Base-by-base conservation (phyloP, 1,284 basidiomycete genomes). In the Ceratobasidium sp. region DNA sequence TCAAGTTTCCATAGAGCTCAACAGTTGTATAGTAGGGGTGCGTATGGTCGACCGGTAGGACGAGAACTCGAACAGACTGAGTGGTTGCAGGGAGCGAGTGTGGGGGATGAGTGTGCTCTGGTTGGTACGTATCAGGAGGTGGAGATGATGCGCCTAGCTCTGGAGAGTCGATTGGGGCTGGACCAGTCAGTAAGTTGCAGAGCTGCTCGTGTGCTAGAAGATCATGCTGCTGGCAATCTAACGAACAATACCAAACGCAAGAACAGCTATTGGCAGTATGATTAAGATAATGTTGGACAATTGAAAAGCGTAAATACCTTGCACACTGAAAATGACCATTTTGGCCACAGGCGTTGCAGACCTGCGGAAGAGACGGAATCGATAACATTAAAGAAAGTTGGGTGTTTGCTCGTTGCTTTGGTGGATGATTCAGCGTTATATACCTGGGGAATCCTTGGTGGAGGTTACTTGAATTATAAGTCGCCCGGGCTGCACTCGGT, bases 241-340 rank as follows among this genome's bases (percentile, higher is more conserved):
- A n/a, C 4, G 59, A 62, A 16, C 59, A 62, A 16, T 62, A 62
- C 59, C 59, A 62, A 5, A 62, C 43, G 28, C 32, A 62, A n/a
- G 44, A 62, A 46, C 59, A 62, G 18, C 59, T 62, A 47, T 18
- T 47, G 35, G 11, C 11, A 28, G 14, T 32, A 18, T 30, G 14
- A 30, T 47, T 16, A 62, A 23, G 43, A n/a, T n/a, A 32, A n/a
- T 16, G 14, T 28, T 6, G 59, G 28, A 28, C 26, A 1, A 30
- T 28, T 61, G 59, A 49, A 9, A 32, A n/a, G 26, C 41, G 13
- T 46, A 46, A 13, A 32, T 47, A 62, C 59, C 59, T 47, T 7
- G 43, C 16, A 46, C 59, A 62, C 28, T 46, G 59, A 47, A 62
- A 62, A 5, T 8, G 4, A 7, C 35, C 43, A 16, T 11, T 9